Conservation (phyloP, 2,329 filamentous ascomycete species). For the Fusarium algeriense region DNA sequence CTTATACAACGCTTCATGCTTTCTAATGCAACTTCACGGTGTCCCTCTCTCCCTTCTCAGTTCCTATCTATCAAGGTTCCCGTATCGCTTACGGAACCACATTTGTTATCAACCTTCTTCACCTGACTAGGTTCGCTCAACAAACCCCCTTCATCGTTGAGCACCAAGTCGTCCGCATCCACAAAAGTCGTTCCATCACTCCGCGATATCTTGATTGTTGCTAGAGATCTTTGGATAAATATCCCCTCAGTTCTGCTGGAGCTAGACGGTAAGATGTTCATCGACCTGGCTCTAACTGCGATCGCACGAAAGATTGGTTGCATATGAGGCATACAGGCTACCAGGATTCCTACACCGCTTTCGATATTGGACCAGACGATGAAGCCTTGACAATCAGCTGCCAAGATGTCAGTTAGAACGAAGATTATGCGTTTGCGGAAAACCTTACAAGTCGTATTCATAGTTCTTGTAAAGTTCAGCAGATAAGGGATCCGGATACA, state of each 20-base stretch:
- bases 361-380: conserved; percentile 15
- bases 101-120: neutral
- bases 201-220: neutral
- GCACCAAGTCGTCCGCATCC: neutral
- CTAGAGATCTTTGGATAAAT: neutral
- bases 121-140: neutral
- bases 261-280: neutral
- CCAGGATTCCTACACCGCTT: conserved; percentile 2
- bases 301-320: neutral
- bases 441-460: conserved; percentile 6
- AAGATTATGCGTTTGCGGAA: no score
- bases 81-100: neutral
- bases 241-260: neutral
- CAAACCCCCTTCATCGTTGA: conserved; percentile 3
- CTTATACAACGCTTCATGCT: neutral
- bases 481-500: conserved; percentile 6
- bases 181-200: neutral
- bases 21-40: no score
- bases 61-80: neutral
- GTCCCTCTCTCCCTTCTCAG: neutral
- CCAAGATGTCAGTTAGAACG: neutral
- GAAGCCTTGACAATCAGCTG: conserved; percentile 7
- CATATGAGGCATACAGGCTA: conserved; percentile 9
- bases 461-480: neutral
- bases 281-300: neutral